Evolutionary conservation across 352 stramenopile genomes (phyloP), one percentile per base, ranked within the genome.

Genomic region (Thraustochytrium striatum): DNA sequence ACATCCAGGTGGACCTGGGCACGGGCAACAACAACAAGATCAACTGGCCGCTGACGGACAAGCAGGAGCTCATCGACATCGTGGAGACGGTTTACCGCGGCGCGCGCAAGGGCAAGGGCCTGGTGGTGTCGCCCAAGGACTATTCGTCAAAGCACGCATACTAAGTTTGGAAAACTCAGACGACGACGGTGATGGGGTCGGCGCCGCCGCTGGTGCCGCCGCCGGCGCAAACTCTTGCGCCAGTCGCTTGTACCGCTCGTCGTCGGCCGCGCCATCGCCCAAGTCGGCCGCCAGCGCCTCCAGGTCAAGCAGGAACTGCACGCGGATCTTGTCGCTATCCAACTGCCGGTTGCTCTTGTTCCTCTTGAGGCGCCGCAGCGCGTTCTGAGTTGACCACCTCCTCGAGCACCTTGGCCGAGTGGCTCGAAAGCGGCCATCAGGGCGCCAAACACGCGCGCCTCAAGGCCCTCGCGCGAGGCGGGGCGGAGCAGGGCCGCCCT

Each of bases 1-100:
- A 99, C 86, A 99, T 99, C 78, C 99, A 99, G 96, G 97, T 99
- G 62, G 96, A 99, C 88, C 84, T 99, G 35, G 96, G 96, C 61
- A 99, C 96, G 52, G 96, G 96, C 80, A 99, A 99, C 88, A 99
- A 99, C 87, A 99, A 99, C 88, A 99, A 99, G 87, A 98, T 98
- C 85, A 98, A 98, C 86, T 98, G 93, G 94, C 93, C 94, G 35
- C 82, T 96, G 28, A 95, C 95, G 72, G 95, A 98, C 84, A 98
- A 98, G 85, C 86, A 96, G 78, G 95, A 99, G 87, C 94, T 99
- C 82, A 98, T 99, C 83, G 95, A 98, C 87, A 98, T 99, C 83
- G 97, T 99, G 83, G 95, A 99, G 85, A 97, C 95, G 1, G 96
- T 99, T 38, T 99, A 99, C 86, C 87, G 94, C 52, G 96, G 96